phyloP scores from a whole-genome alignment of 345 rosid species.

The Linum trigynum region DNA sequence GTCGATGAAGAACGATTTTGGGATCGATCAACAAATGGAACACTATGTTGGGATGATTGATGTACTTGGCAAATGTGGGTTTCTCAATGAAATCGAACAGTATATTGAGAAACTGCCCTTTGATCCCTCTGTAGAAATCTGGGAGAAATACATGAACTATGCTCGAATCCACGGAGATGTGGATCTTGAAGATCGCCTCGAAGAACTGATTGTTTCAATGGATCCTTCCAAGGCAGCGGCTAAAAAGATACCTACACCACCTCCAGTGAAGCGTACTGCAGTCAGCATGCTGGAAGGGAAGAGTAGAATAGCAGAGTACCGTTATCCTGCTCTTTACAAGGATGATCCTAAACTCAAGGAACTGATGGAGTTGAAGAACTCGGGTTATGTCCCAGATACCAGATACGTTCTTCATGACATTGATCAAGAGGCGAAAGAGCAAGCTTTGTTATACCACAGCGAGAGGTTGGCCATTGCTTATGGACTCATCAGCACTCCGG shows the following conservation, averaged over 20 bases:
- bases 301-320: constrained; percentile 47
- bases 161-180: constrained; percentile 55
- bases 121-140: constrained; percentile 44
- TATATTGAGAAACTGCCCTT: constrained; percentile 51
- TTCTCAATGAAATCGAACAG: constrained; percentile 44
- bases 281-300: constrained; percentile 60
- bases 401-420: constrained; percentile 66
- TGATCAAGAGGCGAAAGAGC: constrained; percentile 79
- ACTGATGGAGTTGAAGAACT: constrained; percentile 34
- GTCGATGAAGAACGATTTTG: constrained; percentile 45
- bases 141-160: constrained; percentile 51
- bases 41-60: constrained; percentile 55
- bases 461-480: constrained; percentile 76
- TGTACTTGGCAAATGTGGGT: constrained; percentile 62
- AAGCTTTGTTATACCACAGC: constrained; percentile 63
- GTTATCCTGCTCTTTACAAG: constrained; percentile 51
- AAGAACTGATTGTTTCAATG: constrained; percentile 47
- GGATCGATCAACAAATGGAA: constrained; percentile 33
- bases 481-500: constrained; percentile 66
- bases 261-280: constrained; percentile 40
- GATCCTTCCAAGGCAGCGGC: constrained; percentile 45
- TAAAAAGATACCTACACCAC: constrained; percentile 46
- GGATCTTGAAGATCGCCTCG: constrained; percentile 55
- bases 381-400: constrained; percentile 58
- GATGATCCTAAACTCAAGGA: constrained; percentile 59